phyloP scores from a whole-genome alignment of 148 eudicot species.

The Fagopyrum tataricum region DNA sequence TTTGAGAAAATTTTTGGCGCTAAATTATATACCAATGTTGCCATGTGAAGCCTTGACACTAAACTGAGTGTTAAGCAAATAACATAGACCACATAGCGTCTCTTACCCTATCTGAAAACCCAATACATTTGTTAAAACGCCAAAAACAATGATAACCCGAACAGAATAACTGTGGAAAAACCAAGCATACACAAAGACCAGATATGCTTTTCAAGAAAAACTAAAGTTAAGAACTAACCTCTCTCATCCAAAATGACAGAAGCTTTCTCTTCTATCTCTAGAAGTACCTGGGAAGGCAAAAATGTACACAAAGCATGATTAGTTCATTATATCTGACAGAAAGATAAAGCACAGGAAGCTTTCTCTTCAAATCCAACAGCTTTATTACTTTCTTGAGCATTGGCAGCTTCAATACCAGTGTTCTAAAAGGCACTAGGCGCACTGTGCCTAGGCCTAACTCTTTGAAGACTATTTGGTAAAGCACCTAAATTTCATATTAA shows the following conservation, averaged over 20 bases:
- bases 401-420: constrained; percentile 4
- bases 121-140: not conserved
- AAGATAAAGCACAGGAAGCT: not conserved
- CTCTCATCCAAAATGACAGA: constrained; percentile 80
- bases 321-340: not conserved
- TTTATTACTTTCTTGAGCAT: not conserved
- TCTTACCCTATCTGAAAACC: not conserved
- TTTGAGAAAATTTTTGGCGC: not conserved
- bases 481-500: too few relatives aligned
- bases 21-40: not conserved
- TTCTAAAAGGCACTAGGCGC: too few relatives aligned
- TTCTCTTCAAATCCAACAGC: not conserved
- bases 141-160: not conserved
- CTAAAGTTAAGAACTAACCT: constrained; percentile 24
- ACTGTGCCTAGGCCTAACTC: too few relatives aligned
- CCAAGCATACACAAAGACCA: not conserved
- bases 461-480: too few relatives aligned
- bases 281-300: constrained; percentile 38
- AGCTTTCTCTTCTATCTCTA: constrained; percentile 96
- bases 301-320: not conserved
- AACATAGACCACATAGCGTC: not conserved
- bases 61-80: not conserved
- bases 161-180: not conserved
- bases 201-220: not conserved
- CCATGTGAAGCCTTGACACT: not conserved